These are phyloP conservation scores for Jamesozyma piceae DNA, from an alignment of 805 yeast genomes.

Conservation along the genomic window DNA sequence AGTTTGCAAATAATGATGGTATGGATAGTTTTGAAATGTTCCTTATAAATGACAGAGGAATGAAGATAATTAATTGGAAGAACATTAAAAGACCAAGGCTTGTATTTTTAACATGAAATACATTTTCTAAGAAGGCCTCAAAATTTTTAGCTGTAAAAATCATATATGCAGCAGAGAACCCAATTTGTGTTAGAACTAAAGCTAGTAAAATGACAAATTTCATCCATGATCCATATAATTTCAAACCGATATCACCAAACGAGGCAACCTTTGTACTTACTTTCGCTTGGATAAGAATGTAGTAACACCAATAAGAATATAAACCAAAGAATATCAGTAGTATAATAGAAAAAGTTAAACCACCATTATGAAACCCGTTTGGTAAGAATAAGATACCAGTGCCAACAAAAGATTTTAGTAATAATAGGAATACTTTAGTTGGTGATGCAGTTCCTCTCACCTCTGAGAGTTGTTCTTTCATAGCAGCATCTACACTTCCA, in stretches of 20 bases:
- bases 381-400: slow-evolving; percentile 69
- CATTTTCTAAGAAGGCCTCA: slow-evolving; percentile 49
- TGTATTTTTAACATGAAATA: slow-evolving; percentile 31
- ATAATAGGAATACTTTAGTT: slow-evolving; percentile 56
- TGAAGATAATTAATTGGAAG: slow-evolving; percentile 47
- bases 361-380: slow-evolving; percentile 64
- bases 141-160: slow-evolving; percentile 70
- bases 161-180: slow-evolving; percentile 73
- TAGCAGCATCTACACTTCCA: slow-evolving; percentile 7
- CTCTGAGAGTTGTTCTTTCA: slow-evolving; percentile 23
- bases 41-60: slow-evolving; percentile 64
- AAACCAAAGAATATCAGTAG: slow-evolving; percentile 52
- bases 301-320: slow-evolving; percentile 72
- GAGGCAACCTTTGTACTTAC: slow-evolving; percentile 53
- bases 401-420: slow-evolving; percentile 68
- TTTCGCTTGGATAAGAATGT: slow-evolving; percentile 52
- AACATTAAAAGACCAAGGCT: slow-evolving; percentile 40
- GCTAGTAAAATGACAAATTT: slow-evolving; percentile 55
- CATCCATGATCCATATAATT: slow-evolving; percentile 56
- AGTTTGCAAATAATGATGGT: slow-evolving; percentile 63
- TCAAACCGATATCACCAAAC: slow-evolving; percentile 69
- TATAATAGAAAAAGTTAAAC: slow-evolving; percentile 47
- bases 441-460: slow-evolving; percentile 61
- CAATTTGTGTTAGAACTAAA: slow-evolving; percentile 62
- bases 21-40: slow-evolving; percentile 68